These are phyloP conservation scores for Monotropa hypopitys DNA, from an alignment of 179 eudicot genomes.

Conservation along the genomic window DNA sequence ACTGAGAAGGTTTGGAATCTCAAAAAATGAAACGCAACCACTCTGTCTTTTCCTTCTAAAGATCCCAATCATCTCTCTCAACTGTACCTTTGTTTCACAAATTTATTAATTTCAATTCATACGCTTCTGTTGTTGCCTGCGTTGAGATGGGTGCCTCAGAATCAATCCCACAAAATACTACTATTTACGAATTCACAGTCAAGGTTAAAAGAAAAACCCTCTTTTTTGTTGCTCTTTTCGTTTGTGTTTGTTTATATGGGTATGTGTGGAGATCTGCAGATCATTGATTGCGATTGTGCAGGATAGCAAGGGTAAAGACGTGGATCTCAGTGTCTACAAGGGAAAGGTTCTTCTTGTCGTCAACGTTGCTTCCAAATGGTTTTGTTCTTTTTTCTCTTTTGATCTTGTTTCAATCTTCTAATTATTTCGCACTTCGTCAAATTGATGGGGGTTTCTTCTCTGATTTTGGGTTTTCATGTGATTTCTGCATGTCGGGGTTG, in stretches of 20 bases:
- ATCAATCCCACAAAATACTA: constrained; percentile 48
- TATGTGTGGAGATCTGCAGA: neutral
- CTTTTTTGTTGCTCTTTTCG: neutral
- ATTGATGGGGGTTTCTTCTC: neutral
- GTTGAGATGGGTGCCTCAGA: constrained; percentile 44
- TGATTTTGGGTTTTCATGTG: neutral
- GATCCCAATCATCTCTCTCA: neutral
- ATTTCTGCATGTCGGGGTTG: constrained; percentile 11
- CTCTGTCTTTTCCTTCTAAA: neutral
- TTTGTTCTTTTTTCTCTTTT: neutral
- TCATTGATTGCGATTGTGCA: constrained; percentile 16
- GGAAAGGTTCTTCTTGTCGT: constrained; percentile 75
- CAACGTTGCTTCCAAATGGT: constrained; percentile 95
- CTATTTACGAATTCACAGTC: constrained; percentile 56
- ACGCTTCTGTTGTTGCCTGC: neutral
- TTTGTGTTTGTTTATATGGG: neutral
- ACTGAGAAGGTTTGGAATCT: neutral
- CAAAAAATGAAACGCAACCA: neutral
- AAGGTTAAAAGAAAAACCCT: constrained; percentile 28
- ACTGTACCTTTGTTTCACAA: neutral
- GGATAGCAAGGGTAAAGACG: constrained; percentile 53
- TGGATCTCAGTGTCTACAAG: constrained; percentile 52
- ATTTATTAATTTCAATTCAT: neutral
- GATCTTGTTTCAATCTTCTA: neutral
- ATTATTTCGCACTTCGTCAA: neutral